Evolutionary conservation across 345 rosid species (phyloP).

Genomic region (Murraya koenigii): DNA sequence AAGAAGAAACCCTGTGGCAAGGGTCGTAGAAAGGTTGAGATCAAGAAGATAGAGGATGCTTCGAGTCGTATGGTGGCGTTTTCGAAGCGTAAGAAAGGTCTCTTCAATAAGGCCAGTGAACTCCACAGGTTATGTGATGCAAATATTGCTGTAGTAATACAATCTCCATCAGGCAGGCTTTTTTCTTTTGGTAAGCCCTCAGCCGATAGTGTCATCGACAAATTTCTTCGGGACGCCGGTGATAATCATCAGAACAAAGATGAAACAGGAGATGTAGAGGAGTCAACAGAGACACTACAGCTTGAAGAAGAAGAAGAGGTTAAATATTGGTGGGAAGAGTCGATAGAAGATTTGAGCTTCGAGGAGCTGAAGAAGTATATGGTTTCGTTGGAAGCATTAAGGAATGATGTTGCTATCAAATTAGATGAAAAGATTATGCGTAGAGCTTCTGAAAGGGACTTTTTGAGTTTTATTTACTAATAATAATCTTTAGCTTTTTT

Average conservation of each 20-base stretch:
- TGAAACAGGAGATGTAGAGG: background rate
- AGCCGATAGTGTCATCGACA: background rate
- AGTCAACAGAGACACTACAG: background rate
- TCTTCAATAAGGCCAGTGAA: constrained; percentile 27
- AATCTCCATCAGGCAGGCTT: constrained; percentile 14
- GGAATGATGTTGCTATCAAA: background rate
- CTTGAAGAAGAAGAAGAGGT: background rate
- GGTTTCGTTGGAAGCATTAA: background rate
- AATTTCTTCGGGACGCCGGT: background rate
- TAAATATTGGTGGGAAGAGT: constrained; percentile 10
- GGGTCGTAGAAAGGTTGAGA: constrained; percentile 25
- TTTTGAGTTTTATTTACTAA: background rate
- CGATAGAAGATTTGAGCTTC: background rate
- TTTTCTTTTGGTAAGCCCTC: constrained; percentile 12
- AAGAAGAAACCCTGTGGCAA: constrained; percentile 1
- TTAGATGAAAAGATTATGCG: background rate
- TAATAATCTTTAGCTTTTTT: too few relatives aligned
- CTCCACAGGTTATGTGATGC: constrained; percentile 19
- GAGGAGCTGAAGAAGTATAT: background rate
- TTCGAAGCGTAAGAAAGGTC: constrained; percentile 28
- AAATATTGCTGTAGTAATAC: constrained; percentile 19
- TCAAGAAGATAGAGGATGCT: constrained; percentile 22
- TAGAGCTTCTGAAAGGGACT: background rate
- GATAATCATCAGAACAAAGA: background rate
- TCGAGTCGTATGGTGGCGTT: constrained; percentile 21